These are phyloP conservation scores for Miamiensis avidus DNA, from an alignment of 169 alveolate genomes.

Conservation along the genomic window DNA sequence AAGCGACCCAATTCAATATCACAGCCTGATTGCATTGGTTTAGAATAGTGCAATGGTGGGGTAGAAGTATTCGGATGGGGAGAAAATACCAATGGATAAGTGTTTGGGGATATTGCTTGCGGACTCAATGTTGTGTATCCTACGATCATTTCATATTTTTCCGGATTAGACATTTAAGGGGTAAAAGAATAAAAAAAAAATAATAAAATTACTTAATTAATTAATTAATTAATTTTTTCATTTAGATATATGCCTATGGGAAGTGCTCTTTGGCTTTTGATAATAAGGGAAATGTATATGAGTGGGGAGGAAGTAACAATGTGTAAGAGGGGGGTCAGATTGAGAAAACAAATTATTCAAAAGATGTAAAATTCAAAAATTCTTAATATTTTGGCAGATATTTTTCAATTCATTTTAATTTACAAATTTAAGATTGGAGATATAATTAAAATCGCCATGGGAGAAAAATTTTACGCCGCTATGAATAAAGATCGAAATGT, in stretches of 20 bases:
- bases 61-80: not conserved
- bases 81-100: not conserved
- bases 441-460: too few species aligned
- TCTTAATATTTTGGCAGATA: too few species aligned
- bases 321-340: too few species aligned
- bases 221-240: not conserved
- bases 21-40: not conserved
- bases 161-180: not conserved
- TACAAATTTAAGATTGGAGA: too few species aligned
- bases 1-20: not conserved
- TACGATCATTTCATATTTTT: too few species aligned
- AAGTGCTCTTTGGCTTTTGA: not conserved
- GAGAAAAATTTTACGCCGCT: too few species aligned
- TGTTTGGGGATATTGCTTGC: not conserved
- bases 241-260: not conserved
- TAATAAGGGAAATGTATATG: not conserved
- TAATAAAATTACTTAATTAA: too few species aligned
- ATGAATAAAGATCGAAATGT: too few species aligned
- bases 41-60: not conserved
- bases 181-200: not conserved
- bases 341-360: too few species aligned
- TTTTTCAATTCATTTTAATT: too few species aligned
- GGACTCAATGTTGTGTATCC: not conserved
- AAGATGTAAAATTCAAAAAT: too few species aligned
- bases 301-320: too few species aligned